Evolutionary conservation across 805 yeast genomes (phyloP), one percentile per base, ranked within the genome.

Genomic region (Saccharomycopsis schoenii): DNA sequence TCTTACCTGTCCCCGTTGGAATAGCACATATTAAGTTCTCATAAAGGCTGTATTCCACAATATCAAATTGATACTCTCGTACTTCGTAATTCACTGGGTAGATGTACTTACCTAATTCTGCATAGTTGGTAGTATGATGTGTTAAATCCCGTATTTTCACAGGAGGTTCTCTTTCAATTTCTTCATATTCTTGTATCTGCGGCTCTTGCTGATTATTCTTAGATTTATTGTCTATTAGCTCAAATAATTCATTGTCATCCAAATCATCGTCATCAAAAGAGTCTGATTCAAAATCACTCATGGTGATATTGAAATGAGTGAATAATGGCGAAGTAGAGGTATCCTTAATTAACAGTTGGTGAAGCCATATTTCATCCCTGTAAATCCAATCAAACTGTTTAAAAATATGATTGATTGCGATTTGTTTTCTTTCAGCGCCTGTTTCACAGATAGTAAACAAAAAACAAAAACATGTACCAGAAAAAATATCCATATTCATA

Each of bases 1-100:
- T 94, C 73, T 94, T 94, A 47, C 99, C 99, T 71, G 92, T 77
- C 66, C 99, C 99, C 0, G 99, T 94, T 0, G 99, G 99, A 15
- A 94, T 81, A 0, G 97, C 96, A 69, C 96, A 93, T 25, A 94
- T 75, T 2, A 86, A 70, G 68, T 94, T 94, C 64, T 84, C 77
- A 67, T 81, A 83, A 42, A 94, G 74, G 0, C 97, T 85, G 61
- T 83, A 80, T 55, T 77, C 76, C 2, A 91, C 89, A 60, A 94
- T 91, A 65, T 85, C 85, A 68, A 78, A 84, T 73, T 94, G 99
- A 70, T 96, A 94, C 63, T 90, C 96, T 69, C 99, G 81, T 0
- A 86, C 77, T 63, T 88, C 88, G 65, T 82, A 82, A 68, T 94
- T 93, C 0, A 90, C 83, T 0, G 99, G 99, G 70, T 96, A 94